phyloP scores from a whole-genome alignment of 192 early-diverging fungal species.

The Entomortierella parvispora region DNA sequence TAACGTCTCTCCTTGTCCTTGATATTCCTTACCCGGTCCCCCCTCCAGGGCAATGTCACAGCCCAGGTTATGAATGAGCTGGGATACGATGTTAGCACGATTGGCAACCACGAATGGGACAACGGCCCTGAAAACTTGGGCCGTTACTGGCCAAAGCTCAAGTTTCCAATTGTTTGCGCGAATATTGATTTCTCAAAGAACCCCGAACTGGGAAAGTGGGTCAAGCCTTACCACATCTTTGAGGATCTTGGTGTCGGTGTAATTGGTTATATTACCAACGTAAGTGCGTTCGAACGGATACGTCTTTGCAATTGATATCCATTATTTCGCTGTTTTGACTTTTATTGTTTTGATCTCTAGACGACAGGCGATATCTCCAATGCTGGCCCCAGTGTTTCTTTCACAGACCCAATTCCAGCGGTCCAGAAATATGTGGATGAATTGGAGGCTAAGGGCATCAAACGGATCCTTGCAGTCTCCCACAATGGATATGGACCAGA shows the following conservation, averaged over 20 bases:
- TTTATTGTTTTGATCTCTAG: constrained; percentile 14
- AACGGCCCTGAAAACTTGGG: constrained; percentile 65
- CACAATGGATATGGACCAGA: constrained; percentile 83
- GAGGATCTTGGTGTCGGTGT: constrained; percentile 72
- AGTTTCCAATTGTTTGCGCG: constrained; percentile 70
- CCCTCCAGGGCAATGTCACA: constrained; percentile 58
- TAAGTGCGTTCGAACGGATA: not conserved
- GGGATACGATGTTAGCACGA: constrained; percentile 62
- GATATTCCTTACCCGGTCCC: not conserved
- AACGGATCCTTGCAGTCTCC: constrained; percentile 72
- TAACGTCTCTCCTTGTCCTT: not conserved
- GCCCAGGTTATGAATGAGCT: constrained; percentile 73
- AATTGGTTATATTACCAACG: constrained; percentile 73
- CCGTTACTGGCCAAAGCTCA: constrained; percentile 63
- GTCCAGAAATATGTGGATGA: constrained; percentile 74
- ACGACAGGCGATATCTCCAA: constrained; percentile 67
- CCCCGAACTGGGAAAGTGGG: constrained; percentile 54
- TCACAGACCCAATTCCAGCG: constrained; percentile 65
- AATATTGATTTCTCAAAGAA: constrained; percentile 69
- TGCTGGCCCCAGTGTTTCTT: constrained; percentile 57
- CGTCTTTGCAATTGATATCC: not conserved
- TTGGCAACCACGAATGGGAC: constrained; percentile 86
- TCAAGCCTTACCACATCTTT: constrained; percentile 77
- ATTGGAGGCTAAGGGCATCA: constrained; percentile 67
- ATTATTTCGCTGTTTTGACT: no score